These are phyloP conservation scores for Fonsecaea monophora DNA, from an alignment of 2,329 filamentous ascomycete genomes.

Conservation along the genomic window DNA sequence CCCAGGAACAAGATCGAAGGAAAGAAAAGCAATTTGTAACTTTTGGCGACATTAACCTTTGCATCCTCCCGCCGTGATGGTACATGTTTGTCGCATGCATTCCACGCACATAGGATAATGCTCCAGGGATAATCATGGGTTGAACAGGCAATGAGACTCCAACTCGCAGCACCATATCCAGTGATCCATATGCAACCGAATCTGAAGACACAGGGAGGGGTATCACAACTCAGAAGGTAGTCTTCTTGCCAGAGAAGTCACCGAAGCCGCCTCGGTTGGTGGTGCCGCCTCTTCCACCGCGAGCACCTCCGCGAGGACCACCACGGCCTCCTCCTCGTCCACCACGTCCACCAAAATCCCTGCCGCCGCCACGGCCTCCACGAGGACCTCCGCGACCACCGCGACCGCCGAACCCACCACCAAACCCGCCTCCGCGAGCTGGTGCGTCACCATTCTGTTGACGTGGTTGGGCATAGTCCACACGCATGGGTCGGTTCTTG, in stretches of 20 bases:
- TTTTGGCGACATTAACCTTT: constrained; percentile 26
- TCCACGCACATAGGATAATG: not conserved
- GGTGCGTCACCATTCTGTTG: constrained; percentile 58
- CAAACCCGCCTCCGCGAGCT: constrained; percentile 51
- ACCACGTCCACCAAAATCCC: constrained; percentile 60
- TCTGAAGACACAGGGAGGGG: not conserved
- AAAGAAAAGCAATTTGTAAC: constrained; percentile 15
- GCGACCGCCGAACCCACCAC: constrained; percentile 60
- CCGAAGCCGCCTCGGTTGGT: constrained; percentile 64
- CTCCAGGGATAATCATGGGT: constrained; percentile 1
- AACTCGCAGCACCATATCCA: constrained; percentile 12
- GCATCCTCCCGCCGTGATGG: not conserved
- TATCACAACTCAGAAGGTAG: constrained; percentile 63
- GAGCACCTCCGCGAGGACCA: constrained; percentile 51
- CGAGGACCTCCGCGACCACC: constrained; percentile 58
- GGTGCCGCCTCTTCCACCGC: constrained; percentile 53
- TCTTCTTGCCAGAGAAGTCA: constrained; percentile 80
- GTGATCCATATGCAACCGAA: not conserved
- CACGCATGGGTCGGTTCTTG: constrained; percentile 74
- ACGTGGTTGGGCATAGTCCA: constrained; percentile 79
- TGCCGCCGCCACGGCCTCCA: constrained; percentile 49
- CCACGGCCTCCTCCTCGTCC: constrained; percentile 52
- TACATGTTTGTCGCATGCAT: not conserved
- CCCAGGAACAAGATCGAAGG: not conserved
- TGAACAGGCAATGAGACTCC: constrained; percentile 2